These are phyloP conservation scores for Mycena haematopus DNA, from an alignment of 768 basidiomycete species.

Conservation along the genomic window DNA sequence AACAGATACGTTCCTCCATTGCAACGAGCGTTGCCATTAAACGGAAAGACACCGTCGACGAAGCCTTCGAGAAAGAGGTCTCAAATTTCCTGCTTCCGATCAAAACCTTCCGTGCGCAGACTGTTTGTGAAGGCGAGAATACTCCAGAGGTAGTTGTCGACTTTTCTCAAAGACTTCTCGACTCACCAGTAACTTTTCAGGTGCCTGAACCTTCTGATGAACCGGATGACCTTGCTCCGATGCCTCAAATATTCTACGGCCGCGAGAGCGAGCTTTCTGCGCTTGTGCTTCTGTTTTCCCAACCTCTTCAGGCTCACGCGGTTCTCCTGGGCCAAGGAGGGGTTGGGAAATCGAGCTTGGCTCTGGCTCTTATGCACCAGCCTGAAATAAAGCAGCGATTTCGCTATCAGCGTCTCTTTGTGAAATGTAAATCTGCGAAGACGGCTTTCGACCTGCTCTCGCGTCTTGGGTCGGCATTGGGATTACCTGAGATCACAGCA, in stretches of 20 bases:
- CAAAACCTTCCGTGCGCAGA: slow-evolving; percentile 9
- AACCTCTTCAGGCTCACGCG: slow-evolving; percentile 16
- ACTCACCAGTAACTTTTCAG: not conserved
- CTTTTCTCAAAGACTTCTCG: not conserved
- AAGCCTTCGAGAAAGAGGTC: slow-evolving; percentile 17
- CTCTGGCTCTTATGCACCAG: slow-evolving; percentile 15
- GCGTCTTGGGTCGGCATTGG: slow-evolving; percentile 16
- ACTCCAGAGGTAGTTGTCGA: not conserved
- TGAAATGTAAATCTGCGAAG: slow-evolving; percentile 14
- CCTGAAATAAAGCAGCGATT: slow-evolving; percentile 13
- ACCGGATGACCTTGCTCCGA: slow-evolving; percentile 22
- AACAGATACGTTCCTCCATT: slow-evolving; percentile 25
- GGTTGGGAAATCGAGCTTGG: slow-evolving; percentile 23
- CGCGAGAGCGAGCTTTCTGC: slow-evolving; percentile 25
- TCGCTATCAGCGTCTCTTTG: slow-evolving; percentile 15
- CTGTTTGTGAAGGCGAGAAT: not conserved
- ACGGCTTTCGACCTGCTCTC: slow-evolving; percentile 4
- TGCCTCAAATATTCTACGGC: slow-evolving; percentile 29
- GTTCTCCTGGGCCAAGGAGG: slow-evolving; percentile 26
- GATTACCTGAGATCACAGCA: slow-evolving; percentile 10
- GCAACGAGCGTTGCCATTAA: slow-evolving; percentile 17
- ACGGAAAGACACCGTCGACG: slow-evolving; percentile 21
- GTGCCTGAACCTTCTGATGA: slow-evolving; percentile 2
- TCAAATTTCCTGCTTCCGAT: slow-evolving; percentile 15
- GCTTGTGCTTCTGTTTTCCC: slow-evolving; percentile 23